Conservation (phyloP, 495 filamentous ascomycete species). For the Penicillium daleae region DNA sequence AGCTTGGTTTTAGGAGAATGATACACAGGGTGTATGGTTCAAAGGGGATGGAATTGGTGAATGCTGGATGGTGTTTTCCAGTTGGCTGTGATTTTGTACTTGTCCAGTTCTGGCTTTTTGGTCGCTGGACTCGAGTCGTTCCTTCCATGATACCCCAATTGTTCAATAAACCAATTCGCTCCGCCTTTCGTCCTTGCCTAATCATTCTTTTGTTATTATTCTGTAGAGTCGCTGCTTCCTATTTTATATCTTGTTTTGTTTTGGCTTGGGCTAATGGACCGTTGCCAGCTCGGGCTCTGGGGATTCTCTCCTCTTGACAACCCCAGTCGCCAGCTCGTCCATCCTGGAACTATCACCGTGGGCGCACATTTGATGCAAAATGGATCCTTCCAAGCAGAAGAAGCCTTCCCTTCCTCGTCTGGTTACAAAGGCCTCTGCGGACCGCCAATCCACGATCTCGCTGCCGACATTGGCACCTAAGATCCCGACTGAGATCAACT, state of each 20-base stretch:
- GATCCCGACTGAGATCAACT: not conserved
- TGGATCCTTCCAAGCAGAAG: conserved; percentile 22
- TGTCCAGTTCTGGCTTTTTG: too few relatives aligned
- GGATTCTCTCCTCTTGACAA: not conserved
- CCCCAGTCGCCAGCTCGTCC: not conserved
- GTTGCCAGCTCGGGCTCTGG: not conserved
- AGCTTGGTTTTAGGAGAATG: not conserved
- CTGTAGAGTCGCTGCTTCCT: not conserved
- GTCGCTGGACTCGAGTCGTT: not conserved
- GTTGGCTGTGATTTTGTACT: not conserved
- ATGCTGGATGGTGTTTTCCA: not conserved
- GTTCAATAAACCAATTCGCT: not conserved
- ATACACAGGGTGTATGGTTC: not conserved
- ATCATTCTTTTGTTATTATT: not conserved
- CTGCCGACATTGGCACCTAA: conserved; percentile 11
- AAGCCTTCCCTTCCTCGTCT: conserved; percentile 26
- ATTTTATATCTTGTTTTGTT: not conserved
- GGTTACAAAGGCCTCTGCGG: conserved; percentile 16
- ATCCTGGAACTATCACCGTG: too few relatives aligned
- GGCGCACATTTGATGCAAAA: conserved; percentile 10
- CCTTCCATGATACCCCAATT: conserved; percentile 9
- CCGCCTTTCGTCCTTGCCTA: not conserved
- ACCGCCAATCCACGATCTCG: conserved; percentile 4
- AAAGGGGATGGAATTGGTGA: not conserved
- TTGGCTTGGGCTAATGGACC: not conserved